phyloP scores from a whole-genome alignment of 225 moss, liverwort and hornwort species.

The Anthoceros angustus region DNA sequence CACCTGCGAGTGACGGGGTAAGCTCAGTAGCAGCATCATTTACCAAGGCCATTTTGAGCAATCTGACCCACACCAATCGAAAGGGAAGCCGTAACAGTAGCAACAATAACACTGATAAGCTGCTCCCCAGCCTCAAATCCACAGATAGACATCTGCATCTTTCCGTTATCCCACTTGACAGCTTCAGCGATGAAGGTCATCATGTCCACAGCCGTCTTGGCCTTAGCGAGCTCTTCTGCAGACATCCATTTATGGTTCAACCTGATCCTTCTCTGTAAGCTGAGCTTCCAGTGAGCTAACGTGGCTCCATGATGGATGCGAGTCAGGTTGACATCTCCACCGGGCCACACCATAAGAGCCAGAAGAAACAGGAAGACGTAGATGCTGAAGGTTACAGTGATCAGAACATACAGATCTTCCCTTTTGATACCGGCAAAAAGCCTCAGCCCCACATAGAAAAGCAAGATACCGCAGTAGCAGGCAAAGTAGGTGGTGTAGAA shows the following conservation, averaged over 20 bases:
- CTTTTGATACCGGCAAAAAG: constrained; percentile 59
- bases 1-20: not conserved
- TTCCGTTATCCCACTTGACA: constrained; percentile 70
- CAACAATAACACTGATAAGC: constrained; percentile 74
- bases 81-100: constrained; percentile 66
- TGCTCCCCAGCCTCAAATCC: constrained; percentile 95
- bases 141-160: constrained; percentile 76
- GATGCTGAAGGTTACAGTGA: constrained; percentile 64
- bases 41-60: constrained; percentile 37
- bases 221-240: constrained; percentile 30
- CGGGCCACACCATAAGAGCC: constrained; percentile 98
- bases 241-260: constrained; percentile 21
- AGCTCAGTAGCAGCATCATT: not conserved
- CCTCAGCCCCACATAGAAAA: constrained; percentile 57
- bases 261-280: constrained; percentile 41
- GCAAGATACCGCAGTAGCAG: constrained; percentile 65
- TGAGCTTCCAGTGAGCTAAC: constrained; percentile 54
- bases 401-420: constrained; percentile 59
- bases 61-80: constrained; percentile 86
- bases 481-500: constrained; percentile 93
- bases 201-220: constrained; percentile 23
- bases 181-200: constrained; percentile 62
- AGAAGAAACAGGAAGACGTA: constrained; percentile 66
- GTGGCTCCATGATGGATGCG: constrained; percentile 73
- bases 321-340: constrained; percentile 68